A percentile compares a stretch with the other conserved stretches of the same genome.
phyloP scores from a whole-genome alignment of 148 eudicot genomes.

The Simmondsia chinensis region DNA sequence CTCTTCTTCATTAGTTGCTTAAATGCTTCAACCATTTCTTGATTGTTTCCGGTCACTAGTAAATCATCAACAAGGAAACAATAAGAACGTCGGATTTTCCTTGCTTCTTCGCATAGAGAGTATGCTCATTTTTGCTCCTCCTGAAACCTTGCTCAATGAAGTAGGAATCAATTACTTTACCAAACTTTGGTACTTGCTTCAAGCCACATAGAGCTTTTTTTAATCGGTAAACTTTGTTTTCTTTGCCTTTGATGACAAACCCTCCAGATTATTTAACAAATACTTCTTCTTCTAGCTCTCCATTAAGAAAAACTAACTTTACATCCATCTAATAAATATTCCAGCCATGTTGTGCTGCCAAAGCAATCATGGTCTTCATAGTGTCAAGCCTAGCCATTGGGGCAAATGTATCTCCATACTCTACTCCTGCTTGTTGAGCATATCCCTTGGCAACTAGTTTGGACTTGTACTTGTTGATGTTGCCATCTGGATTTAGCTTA shows the following conservation, averaged over 20 bases:
- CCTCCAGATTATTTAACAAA: background rate
- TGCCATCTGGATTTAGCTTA: constrained; percentile 7
- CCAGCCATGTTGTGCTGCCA: constrained; percentile 6
- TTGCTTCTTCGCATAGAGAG: constrained; percentile 9
- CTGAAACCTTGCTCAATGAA: constrained; percentile 10
- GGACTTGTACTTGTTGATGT: constrained; percentile 8
- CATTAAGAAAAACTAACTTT: constrained; percentile 4
- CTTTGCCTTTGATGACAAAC: background rate
- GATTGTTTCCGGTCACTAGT: background rate
- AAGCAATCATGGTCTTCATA: background rate
- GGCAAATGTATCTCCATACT: constrained; percentile 4
- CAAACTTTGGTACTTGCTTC: background rate
- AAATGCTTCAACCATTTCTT: background rate
- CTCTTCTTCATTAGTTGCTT: constrained; percentile 8
- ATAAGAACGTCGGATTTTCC: constrained; percentile 2
- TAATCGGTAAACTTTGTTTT: background rate
- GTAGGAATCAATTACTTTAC: too few relatives aligned
- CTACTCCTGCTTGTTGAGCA: constrained; percentile 8
- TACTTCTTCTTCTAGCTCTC: background rate
- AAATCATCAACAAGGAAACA: constrained; percentile 18
- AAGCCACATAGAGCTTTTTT: background rate
- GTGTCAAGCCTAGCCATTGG: constrained; percentile 3
- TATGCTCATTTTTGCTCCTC: constrained; percentile 5
- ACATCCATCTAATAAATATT: constrained; percentile 5
- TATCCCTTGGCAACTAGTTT: constrained; percentile 7